phyloP scores from a whole-genome alignment of 2,329 filamentous ascomycete species.

The Alternaria brassicicola region DNA sequence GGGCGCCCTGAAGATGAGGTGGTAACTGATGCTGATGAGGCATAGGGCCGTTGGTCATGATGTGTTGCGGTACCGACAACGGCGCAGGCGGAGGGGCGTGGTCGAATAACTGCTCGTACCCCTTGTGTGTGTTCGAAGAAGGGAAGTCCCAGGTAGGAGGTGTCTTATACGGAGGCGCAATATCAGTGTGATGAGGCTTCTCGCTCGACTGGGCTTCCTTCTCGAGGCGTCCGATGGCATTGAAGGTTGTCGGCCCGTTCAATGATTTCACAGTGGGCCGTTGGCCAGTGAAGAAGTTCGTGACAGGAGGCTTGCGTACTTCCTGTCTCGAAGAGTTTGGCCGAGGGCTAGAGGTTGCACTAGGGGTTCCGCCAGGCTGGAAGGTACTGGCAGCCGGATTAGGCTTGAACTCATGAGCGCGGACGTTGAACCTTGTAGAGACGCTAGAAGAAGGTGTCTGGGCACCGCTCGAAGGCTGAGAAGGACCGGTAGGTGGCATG shows the following conservation, averaged over 20 bases:
- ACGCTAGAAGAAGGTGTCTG: constrained; percentile 61
- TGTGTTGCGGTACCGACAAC: constrained; percentile 68
- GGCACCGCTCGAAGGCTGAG: constrained; percentile 55
- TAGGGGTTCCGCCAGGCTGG: constrained; percentile 69
- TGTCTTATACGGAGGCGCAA: constrained; percentile 84
- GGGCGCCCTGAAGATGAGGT: constrained; percentile 76
- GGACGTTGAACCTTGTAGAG: constrained; percentile 65
- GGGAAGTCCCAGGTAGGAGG: constrained; percentile 80
- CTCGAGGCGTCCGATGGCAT: constrained; percentile 72
- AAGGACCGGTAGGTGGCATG: constrained; percentile 75
- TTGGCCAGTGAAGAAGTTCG: constrained; percentile 68
- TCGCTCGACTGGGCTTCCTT: constrained; percentile 63
- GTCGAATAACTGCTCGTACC: constrained; percentile 82
- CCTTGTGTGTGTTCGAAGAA: constrained; percentile 74
- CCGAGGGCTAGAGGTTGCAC: constrained; percentile 74
- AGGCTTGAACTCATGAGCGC: constrained; percentile 79
- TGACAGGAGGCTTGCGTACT: constrained; percentile 42
- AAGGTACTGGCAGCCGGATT: constrained; percentile 82
- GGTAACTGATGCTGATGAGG: constrained; percentile 85
- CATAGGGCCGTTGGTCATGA: constrained; percentile 68
- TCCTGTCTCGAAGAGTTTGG: constrained; percentile 52
- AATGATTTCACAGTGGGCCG: constrained; percentile 65
- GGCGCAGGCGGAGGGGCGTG: constrained; percentile 62
- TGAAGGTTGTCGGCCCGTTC: constrained; percentile 62
- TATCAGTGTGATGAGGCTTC: constrained; percentile 72